A percentile compares a stretch with the other conserved stretches of the same genome.
Conservation (phyloP, 306 rosid genomes). For the Rosa rugosa region DNA sequence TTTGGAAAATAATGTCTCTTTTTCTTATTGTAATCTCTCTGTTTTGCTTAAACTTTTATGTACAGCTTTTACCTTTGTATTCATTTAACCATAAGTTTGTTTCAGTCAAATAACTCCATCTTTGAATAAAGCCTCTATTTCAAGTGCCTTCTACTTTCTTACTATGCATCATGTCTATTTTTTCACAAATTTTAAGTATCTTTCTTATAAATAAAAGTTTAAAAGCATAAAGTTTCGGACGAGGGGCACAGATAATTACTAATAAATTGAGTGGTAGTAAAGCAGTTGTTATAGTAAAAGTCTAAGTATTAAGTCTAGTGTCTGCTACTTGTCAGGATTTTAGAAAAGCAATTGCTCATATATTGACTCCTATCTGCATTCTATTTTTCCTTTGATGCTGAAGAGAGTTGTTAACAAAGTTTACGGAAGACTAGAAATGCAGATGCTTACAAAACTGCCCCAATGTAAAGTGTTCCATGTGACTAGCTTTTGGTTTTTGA, state of each 20-base stretch:
- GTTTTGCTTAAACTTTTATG: background rate
- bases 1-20: constrained; percentile 28
- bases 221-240: background rate
- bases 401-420: background rate
- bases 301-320: background rate
- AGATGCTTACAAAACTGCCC: background rate
- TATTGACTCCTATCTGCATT: background rate
- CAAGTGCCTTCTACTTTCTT: constrained; percentile 3
- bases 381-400: background rate
- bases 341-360: background rate
- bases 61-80: background rate
- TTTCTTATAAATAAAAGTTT: background rate
- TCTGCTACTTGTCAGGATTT: no score
- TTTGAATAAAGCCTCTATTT: background rate
- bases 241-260: background rate
- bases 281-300: background rate
- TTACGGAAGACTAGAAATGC: background rate
- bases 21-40: constrained; percentile 9
- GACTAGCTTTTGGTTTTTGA: background rate
- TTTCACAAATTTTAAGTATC: background rate
- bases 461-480: background rate
- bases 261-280: background rate
- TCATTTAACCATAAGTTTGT: background rate
- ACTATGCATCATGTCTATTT: background rate
- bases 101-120: background rate